These are phyloP conservation scores for Calonectria multiphialidica DNA, from an alignment of 2,329 filamentous ascomycete genomes.

Conservation along the genomic window DNA sequence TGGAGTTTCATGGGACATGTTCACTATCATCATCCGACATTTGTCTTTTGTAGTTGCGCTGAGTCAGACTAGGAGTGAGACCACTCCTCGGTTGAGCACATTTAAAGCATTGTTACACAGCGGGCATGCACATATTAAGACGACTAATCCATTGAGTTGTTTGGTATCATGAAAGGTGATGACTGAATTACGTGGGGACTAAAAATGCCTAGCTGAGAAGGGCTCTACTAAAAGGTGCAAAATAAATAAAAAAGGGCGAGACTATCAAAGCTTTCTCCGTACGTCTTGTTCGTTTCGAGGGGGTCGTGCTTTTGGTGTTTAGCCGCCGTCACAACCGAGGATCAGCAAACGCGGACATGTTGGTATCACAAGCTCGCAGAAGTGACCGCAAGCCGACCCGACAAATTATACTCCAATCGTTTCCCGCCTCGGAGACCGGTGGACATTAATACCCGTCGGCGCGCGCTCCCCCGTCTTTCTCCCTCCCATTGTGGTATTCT, in stretches of 20 bases:
- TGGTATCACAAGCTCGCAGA: conserved; percentile 44
- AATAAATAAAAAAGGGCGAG: conserved; percentile 49
- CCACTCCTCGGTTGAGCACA: not conserved
- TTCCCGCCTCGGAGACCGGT: conserved; percentile 33
- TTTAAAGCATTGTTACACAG: conserved; percentile 8
- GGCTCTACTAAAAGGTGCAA: conserved; percentile 48
- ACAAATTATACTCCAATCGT: conserved; percentile 25
- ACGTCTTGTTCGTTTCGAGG: conserved; percentile 42
- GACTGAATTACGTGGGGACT: conserved; percentile 62
- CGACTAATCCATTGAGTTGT: conserved; percentile 20
- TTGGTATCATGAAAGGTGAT: conserved; percentile 60
- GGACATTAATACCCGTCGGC: conserved; percentile 48
- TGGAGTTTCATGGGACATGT: conserved; percentile 35
- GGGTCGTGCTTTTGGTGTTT: conserved; percentile 36
- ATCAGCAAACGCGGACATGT: conserved; percentile 37
- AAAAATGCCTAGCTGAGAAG: conserved; percentile 53
- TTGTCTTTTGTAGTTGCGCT: conserved; percentile 11
- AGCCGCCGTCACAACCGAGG: conserved; percentile 39
- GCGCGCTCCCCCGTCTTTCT: conserved; percentile 35
- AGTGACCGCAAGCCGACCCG: conserved; percentile 36
- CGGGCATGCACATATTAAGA: conserved; percentile 19
- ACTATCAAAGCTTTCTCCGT: conserved; percentile 50
- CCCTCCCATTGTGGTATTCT: conserved; percentile 46
- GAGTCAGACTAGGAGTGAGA: not conserved
- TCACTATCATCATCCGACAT: not conserved